phyloP scores from a whole-genome alignment of 2,329 filamentous ascomycete genomes.

The Rhynchosporium agropyri region DNA sequence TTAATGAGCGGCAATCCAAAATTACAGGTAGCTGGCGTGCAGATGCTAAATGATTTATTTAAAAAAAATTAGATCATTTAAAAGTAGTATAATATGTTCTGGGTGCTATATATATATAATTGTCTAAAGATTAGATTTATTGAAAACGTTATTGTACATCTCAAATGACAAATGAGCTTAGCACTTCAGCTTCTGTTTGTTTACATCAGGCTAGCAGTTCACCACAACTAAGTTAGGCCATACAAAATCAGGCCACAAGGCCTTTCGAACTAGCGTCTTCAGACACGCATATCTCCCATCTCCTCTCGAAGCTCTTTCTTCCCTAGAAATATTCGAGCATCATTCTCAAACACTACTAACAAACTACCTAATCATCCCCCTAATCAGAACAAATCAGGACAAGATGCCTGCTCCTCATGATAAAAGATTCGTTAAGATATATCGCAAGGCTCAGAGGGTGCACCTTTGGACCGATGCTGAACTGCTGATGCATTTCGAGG shows the following conservation, averaged over 20 bases:
- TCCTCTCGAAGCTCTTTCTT: neutral
- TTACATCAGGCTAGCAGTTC: neutral
- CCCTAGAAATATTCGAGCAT: neutral
- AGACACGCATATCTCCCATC: neutral
- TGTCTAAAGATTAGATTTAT: too few relatives aligned
- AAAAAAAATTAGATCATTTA: too few relatives aligned
- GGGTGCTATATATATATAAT: too few relatives aligned
- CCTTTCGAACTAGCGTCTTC: neutral
- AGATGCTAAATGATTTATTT: too few relatives aligned
- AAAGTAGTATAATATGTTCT: too few relatives aligned
- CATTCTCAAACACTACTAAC: neutral
- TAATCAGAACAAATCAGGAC: neutral
- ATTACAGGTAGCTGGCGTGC: too few relatives aligned
- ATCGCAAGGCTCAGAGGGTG: neutral
- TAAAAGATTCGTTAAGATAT: neutral
- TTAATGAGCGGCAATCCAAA: too few relatives aligned
- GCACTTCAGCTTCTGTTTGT: neutral
- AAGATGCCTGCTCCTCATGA: constrained; percentile 8
- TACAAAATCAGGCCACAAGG: neutral
- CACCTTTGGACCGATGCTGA: neutral
- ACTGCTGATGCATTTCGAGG: constrained; percentile 1
- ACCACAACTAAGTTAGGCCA: neutral
- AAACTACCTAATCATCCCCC: neutral
- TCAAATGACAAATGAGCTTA: neutral
- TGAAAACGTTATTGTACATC: too few relatives aligned